These are phyloP conservation scores for Colletotrichum limetticola DNA, from an alignment of 2,329 filamentous ascomycete genomes.

Conservation along the genomic window DNA sequence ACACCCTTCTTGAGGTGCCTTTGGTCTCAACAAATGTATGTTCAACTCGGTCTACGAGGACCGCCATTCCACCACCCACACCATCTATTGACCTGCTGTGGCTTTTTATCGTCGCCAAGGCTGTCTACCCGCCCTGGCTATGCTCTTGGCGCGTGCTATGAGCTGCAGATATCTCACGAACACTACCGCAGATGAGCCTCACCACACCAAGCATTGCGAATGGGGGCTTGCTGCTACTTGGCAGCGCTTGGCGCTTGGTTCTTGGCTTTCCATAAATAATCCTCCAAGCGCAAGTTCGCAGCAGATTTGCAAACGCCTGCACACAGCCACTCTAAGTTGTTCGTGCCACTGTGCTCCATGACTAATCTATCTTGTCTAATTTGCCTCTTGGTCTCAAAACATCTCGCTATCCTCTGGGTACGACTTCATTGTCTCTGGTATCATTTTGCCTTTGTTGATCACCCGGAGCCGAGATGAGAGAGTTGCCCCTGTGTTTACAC, in stretches of 20 bases:
- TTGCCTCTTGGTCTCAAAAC: neutral
- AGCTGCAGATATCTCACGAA: neutral
- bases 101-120: constrained; percentile 6
- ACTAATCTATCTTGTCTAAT: neutral
- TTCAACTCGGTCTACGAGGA: neutral
- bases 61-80: neutral
- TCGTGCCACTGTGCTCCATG: neutral
- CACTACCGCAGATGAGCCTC: neutral
- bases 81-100: neutral
- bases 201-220: constrained; percentile 15
- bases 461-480: constrained; percentile 20
- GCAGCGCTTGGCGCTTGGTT: constrained; percentile 26
- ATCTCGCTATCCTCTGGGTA: neutral
- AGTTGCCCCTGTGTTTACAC: constrained; percentile 22
- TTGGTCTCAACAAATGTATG: constrained; percentile 13
- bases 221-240: constrained; percentile 3
- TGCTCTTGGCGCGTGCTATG: neutral
- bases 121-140: constrained; percentile 13
- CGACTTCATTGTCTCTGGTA: neutral
- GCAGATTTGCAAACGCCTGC: neutral
- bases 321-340: neutral
- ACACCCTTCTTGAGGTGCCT: constrained; percentile 20
- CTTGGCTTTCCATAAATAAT: constrained; percentile 14
- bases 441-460: constrained; percentile 11
- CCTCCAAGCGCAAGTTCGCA: neutral